These are phyloP conservation scores for Rhipidocladum racemiflorum DNA, from an alignment of 176 grass and related monocot genomes.

Conservation along the genomic window DNA sequence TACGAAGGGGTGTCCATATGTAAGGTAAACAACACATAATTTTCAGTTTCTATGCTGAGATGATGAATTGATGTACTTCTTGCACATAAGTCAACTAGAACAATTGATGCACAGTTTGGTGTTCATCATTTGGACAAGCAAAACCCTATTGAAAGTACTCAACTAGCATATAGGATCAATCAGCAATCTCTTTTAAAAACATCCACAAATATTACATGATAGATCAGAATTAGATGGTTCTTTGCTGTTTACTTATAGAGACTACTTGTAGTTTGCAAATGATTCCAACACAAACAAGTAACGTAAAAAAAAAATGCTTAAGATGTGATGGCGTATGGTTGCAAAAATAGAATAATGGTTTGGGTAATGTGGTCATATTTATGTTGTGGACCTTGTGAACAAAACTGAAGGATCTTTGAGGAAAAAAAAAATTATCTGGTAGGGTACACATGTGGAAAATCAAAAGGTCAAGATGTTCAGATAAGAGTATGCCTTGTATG, in stretches of 20 bases:
- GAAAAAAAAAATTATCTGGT: slow-evolving; percentile 7
- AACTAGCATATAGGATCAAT: background rate
- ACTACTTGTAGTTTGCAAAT: background rate
- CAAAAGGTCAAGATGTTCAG: background rate
- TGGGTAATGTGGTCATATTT: background rate
- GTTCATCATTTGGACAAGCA: background rate
- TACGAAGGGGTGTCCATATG: background rate
- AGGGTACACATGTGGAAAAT: background rate
- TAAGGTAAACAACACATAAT: background rate
- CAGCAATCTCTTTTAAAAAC: slow-evolving; percentile 4
- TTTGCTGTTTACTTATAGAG: background rate
- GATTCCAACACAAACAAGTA: slow-evolving; percentile 9
- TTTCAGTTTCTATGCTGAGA: background rate
- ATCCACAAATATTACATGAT: background rate
- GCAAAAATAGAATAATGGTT: background rate
- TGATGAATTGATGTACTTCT: background rate
- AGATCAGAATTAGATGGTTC: slow-evolving; percentile 5
- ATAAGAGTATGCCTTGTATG: background rate
- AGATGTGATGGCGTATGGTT: background rate
- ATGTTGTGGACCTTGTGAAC: background rate
- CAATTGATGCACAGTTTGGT: background rate
- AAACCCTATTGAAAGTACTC: background rate
- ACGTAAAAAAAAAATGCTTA: background rate
- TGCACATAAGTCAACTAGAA: background rate
- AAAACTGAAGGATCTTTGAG: slow-evolving; percentile 8